Evolutionary conservation across 148 eudicot species (phyloP).

Genomic region (Mesembryanthemum crystallinum): DNA sequence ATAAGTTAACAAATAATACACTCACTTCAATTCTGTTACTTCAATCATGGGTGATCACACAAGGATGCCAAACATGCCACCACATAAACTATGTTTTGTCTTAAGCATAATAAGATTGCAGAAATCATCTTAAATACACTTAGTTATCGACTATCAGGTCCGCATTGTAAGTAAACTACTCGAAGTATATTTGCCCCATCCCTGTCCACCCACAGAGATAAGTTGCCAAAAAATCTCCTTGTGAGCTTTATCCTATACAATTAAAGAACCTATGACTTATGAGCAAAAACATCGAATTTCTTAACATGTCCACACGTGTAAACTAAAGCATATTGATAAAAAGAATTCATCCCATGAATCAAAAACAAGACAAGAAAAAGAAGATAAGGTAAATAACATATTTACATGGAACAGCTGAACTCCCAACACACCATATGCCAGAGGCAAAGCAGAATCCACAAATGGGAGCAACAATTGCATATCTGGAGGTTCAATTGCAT

Average conservation of each 20-base stretch:
- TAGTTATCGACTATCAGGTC: not conserved
- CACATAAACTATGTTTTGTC: not conserved
- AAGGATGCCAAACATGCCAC: not conserved
- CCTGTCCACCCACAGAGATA: not conserved
- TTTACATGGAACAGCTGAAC: slow-evolving; percentile 94
- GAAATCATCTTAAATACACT: not conserved
- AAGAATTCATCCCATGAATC: not conserved
- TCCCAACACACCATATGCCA: slow-evolving; percentile 94
- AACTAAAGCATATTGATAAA: not conserved
- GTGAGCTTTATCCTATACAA: not conserved
- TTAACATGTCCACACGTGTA: not conserved
- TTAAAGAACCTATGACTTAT: not conserved
- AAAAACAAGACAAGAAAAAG: not conserved
- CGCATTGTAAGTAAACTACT: not conserved
- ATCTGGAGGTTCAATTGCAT: slow-evolving; percentile 94
- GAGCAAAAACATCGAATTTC: not conserved
- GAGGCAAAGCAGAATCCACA: slow-evolving; percentile 94
- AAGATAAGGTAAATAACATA: slow-evolving; percentile 12
- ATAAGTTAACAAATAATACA: not conserved
- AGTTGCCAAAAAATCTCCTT: not conserved
- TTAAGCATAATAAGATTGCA: not conserved
- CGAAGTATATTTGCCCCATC: not conserved
- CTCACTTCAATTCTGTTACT: not conserved
- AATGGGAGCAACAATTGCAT: slow-evolving; percentile 86
- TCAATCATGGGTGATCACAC: not conserved